Base-by-base conservation (phyloP, 306 rosid genomes). In the Fagus crenata region DNA sequence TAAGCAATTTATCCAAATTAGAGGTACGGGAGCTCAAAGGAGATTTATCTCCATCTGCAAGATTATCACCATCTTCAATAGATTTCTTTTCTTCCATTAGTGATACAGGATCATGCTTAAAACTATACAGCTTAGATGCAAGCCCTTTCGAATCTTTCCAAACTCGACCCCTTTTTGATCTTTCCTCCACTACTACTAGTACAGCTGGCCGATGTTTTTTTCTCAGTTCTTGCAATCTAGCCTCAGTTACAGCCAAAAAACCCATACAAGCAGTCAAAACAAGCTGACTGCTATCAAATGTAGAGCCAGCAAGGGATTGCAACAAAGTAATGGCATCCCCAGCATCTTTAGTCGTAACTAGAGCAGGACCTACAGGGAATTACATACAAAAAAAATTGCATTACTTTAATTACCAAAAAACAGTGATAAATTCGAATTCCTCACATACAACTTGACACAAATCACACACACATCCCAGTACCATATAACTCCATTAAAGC, bases 261-360 rank as follows among this genome's bases (percentile, higher is more conserved):
- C 98, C 97, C 92, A 95, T 89, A 84, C 95, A 95, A 79, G 97
- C 98, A 69, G 95, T 95, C 78, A 90, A 82, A 79, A 95, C 96
- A 67, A 95, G 97, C 81, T 92, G 96, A 83, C 98, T 95, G 87
- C 96, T 92, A 82, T 95, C 98, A 78, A 95, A 95, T 79, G 98
- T 95, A 43, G 97, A 92, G 77, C 96, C 96, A 46, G 78, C 76
- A 72, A 92, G 96, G 78, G 96, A 89, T 85, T 95, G 98, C 76
- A 92, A 81, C 65, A 92, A 80, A 67, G 91, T 88, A 83, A 91
- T 90, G 69, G 95, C 97, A 82, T 95, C 97, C 64, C 95, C 96
- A n/a, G 97, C 95, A 81, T 95, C 98, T 85, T 87, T 88, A 72
- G 97, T 90, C n/a, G 90, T 92, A 71, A 88, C 86, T 80, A 92